A percentile compares a stretch with the other conserved stretches of the same genome.
Conservation (phyloP, 2,329 filamentous ascomycete species). For the Colletotrichum endophyticum region DNA sequence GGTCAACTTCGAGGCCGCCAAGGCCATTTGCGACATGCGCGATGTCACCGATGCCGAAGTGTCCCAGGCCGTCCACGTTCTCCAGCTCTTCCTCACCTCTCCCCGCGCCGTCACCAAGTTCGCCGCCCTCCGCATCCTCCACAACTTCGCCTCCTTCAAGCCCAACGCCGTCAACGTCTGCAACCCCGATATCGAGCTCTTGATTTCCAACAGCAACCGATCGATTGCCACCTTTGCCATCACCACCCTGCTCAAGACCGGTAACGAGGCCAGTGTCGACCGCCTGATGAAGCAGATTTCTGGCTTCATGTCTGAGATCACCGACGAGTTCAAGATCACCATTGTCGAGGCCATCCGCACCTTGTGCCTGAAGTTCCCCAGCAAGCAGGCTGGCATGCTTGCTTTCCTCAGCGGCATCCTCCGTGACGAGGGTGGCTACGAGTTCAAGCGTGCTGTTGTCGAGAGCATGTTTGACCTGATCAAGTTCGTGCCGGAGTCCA, state of each 20-base stretch:
- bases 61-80: slow-evolving; percentile 88
- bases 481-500: slow-evolving; percentile 93
- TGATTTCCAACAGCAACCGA: slow-evolving; percentile 96
- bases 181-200: slow-evolving; percentile 95
- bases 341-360: slow-evolving; percentile 98
- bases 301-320: slow-evolving; percentile 98
- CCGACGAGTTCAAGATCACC: slow-evolving; percentile 99
- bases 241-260: slow-evolving; percentile 96
- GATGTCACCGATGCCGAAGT: slow-evolving; percentile 93
- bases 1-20: slow-evolving; percentile 99
- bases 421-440: slow-evolving; percentile 95
- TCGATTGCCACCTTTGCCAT: slow-evolving; percentile 99
- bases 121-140: slow-evolving; percentile 92
- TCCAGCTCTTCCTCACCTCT: slow-evolving; percentile 96
- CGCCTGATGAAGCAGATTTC: slow-evolving; percentile 98
- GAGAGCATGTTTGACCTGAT: slow-evolving; percentile 99
- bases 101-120: slow-evolving; percentile 97
- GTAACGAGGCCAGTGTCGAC: slow-evolving; percentile 96
- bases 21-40: slow-evolving; percentile 94
- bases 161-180: slow-evolving; percentile 89
- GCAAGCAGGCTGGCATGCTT: slow-evolving; percentile 97
- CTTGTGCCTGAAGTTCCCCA: slow-evolving; percentile 95
- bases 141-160: slow-evolving; percentile 97
- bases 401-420: slow-evolving; percentile 97
- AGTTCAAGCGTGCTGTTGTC: slow-evolving; percentile 96